A percentile compares a stretch with the other conserved stretches of the same genome.
Evolutionary conservation across 805 yeast species (phyloP).

Genomic region (Sugiyamaella valdiviana): DNA sequence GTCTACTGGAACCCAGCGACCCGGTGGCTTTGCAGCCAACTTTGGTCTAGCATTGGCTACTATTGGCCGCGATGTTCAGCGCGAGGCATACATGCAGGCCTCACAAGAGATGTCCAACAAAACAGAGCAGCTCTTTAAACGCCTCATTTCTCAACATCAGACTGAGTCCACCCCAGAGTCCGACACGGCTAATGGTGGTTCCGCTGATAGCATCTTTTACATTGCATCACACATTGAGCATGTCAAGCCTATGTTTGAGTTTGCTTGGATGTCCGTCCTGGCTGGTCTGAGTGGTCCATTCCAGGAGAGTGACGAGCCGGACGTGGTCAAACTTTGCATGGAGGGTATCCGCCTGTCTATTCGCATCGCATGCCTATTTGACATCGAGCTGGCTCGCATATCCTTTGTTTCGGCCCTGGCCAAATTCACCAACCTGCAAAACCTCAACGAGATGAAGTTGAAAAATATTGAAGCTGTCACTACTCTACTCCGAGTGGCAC

Average conservation of each 20-base stretch:
- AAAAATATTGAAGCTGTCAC: conserved; percentile 80
- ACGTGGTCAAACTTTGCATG: conserved; percentile 51
- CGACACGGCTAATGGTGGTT: conserved; percentile 5
- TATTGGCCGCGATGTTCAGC: conserved; percentile 50
- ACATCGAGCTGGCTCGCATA: conserved; percentile 73
- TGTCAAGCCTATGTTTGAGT: conserved; percentile 88
- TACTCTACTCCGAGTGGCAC: conserved; percentile 67
- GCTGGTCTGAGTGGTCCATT: conserved; percentile 94
- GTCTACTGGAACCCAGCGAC: conserved; percentile 37
- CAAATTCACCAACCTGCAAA: conserved; percentile 76
- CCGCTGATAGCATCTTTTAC: conserved; percentile 50
- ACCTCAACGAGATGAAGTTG: conserved; percentile 64
- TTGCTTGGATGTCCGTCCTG: conserved; percentile 92
- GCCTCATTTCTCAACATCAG: conserved; percentile 39
- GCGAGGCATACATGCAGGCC: conserved; percentile 87
- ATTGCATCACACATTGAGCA: conserved; percentile 85
- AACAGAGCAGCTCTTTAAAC: conserved; percentile 76
- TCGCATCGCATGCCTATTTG: conserved; percentile 77
- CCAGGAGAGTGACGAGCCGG: conserved; percentile 68
- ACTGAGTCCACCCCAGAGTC: conserved; percentile 28
- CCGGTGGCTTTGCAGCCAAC: conserved; percentile 28
- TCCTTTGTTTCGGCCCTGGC: conserved; percentile 87
- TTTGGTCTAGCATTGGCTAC: conserved; percentile 44
- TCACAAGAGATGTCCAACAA: conserved; percentile 86
- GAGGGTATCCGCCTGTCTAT: conserved; percentile 84